phyloP scores from a whole-genome alignment of 352 stramenopile genomes.

The Pythium oligandrum region DNA sequence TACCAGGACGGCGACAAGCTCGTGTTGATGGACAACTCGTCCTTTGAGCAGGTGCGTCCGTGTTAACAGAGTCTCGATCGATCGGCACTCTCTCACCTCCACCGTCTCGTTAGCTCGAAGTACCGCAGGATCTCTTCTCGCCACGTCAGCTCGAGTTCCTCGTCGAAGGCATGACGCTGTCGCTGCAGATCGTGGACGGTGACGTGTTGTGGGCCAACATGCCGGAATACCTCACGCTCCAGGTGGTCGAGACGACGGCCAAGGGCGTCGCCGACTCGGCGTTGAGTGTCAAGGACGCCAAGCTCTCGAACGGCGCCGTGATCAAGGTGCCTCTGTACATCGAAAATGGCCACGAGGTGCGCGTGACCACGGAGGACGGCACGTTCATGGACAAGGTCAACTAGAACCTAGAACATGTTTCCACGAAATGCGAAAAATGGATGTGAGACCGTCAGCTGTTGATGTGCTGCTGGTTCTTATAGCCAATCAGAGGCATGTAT shows the following conservation, averaged over 20 bases:
- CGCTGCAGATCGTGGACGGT: conserved; percentile 80
- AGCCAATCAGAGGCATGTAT: conserved; percentile 9
- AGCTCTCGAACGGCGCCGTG: conserved; percentile 67
- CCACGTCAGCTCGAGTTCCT: conserved; percentile 74
- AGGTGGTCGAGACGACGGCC: conserved; percentile 73
- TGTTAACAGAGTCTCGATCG: background rate
- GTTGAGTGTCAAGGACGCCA: conserved; percentile 80
- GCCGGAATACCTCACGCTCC: conserved; percentile 72
- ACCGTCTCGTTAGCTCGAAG: conserved; percentile 45
- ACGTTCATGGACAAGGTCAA: conserved; percentile 77
- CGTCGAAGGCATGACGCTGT: conserved; percentile 72
- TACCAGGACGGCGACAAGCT: conserved; percentile 78
- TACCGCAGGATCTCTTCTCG: conserved; percentile 62
- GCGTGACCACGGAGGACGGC: conserved; percentile 68
- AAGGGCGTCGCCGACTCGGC: conserved; percentile 74
- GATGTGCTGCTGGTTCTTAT: background rate
- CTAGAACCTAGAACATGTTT: too few relatives aligned
- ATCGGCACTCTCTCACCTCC: too few relatives aligned
- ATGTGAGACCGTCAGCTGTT: background rate
- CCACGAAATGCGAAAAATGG: background rate
- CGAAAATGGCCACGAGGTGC: conserved; percentile 72
- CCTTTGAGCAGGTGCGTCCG: conserved; percentile 67
- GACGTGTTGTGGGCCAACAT: conserved; percentile 85
- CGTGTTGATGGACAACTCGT: conserved; percentile 78
- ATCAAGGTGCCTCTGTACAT: conserved; percentile 85